phyloP scores from a whole-genome alignment of 805 yeast species.

The Saccharomyces jurei region DNA sequence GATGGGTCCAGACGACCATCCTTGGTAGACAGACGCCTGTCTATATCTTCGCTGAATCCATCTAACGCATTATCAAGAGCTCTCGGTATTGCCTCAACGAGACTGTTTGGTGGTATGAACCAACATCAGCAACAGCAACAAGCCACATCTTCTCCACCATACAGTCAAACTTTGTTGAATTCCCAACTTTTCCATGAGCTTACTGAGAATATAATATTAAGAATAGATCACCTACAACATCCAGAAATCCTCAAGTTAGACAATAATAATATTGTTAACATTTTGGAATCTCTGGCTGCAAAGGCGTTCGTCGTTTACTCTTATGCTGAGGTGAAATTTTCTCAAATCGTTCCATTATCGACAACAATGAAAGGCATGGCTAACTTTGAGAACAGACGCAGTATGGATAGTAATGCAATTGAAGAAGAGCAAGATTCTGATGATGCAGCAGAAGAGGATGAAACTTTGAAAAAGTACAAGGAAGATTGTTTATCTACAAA shows the following conservation, averaged over 20 bases:
- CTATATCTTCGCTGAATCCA: constrained; percentile 63
- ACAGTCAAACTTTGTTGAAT: constrained; percentile 17
- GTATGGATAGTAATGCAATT: constrained; percentile 30
- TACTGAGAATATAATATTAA: constrained; percentile 27
- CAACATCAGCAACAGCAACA: constrained; percentile 21
- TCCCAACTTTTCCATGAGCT: constrained; percentile 25
- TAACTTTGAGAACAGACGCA: constrained; percentile 11
- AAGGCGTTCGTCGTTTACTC: constrained; percentile 83
- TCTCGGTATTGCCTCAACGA: constrained; percentile 75
- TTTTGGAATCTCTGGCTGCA: constrained; percentile 71
- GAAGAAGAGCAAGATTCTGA: constrained; percentile 30
- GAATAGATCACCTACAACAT: constrained; percentile 22
- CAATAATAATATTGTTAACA: constrained; percentile 30
- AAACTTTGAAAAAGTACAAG: background rate
- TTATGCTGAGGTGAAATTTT: constrained; percentile 85
- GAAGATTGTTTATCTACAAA: background rate
- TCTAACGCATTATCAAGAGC: constrained; percentile 86
- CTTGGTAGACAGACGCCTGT: constrained; percentile 52
- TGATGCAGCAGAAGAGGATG: constrained; percentile 1
- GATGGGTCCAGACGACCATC: constrained; percentile 52
- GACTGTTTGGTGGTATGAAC: constrained; percentile 57
- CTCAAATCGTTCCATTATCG: constrained; percentile 72
- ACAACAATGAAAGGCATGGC: constrained; percentile 12
- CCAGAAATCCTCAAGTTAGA: constrained; percentile 9
- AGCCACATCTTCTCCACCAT: constrained; percentile 20